These are phyloP conservation scores for Selaginella tamariscina DNA, from an alignment of 75 land plant genomes.

Conservation along the genomic window DNA sequence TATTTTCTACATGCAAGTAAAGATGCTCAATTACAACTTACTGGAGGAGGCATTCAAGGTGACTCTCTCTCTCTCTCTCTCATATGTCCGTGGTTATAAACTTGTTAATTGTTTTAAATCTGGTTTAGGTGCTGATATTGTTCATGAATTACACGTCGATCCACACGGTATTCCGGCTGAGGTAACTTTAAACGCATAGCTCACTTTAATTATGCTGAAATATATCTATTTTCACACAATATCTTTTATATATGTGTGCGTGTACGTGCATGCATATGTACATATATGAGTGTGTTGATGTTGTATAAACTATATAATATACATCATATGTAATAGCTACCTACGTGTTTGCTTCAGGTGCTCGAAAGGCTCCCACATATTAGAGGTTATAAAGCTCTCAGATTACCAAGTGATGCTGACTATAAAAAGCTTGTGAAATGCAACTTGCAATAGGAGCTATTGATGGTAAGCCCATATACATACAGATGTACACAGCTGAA, in stretches of 20 bases:
- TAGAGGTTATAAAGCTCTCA: constrained; percentile 41
- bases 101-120: not conserved
- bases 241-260: too few species aligned
- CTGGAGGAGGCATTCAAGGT: constrained; percentile 60
- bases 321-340: not conserved
- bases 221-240: too few species aligned
- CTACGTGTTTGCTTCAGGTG: constrained; percentile 33
- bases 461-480: constrained; percentile 33
- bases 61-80: not conserved
- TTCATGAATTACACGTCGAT: not conserved
- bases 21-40: constrained; percentile 34
- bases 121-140: not conserved
- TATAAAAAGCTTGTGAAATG: constrained; percentile 46
- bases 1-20: constrained; percentile 51
- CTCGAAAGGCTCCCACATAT: constrained; percentile 70
- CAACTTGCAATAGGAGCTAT: constrained; percentile 59
- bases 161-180: not conserved
- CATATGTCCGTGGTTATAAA: too few species aligned
- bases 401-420: constrained; percentile 37
- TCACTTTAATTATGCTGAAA: too few species aligned
- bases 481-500: not conserved
- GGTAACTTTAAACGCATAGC: too few species aligned
- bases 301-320: not conserved
- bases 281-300: too few species aligned
- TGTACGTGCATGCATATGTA: too few species aligned